Percentiles rank a stretch among this genome's conserved stretches.
These are phyloP conservation scores for Lachancea lanzarotensis DNA, from an alignment of 805 yeast species.

Conservation along the genomic window DNA sequence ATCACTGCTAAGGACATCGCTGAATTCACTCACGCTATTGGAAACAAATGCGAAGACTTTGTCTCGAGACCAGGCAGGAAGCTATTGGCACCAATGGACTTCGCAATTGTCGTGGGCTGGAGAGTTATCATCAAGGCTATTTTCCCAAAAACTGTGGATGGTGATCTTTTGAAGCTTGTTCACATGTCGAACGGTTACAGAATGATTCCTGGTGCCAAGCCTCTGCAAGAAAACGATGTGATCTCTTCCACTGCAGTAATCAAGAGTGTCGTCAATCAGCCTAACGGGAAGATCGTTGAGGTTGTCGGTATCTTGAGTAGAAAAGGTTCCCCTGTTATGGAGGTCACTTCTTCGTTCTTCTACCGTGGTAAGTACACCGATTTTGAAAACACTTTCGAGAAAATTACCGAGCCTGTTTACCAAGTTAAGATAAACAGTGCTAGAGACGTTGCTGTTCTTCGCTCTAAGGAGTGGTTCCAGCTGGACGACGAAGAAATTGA, in stretches of 20 bases:
- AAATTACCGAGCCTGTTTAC: conserved; percentile 79
- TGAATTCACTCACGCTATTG: conserved; percentile 94
- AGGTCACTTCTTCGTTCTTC: conserved; percentile 90
- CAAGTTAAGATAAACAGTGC: conserved; percentile 65
- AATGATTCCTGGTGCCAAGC: conserved; percentile 87
- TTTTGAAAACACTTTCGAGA: conserved; percentile 87
- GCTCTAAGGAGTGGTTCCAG: conserved; percentile 97
- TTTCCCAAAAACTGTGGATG: conserved; percentile 94
- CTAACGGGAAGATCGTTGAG: conserved; percentile 92
- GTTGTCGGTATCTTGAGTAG: conserved; percentile 85
- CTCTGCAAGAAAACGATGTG: conserved; percentile 80
- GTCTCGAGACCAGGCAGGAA: conserved; percentile 80
- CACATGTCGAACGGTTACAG: conserved; percentile 92
- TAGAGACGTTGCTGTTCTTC: conserved; percentile 88
- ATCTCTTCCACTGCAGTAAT: conserved; percentile 80
- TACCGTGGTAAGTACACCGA: conserved; percentile 90
- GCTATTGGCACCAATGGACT: conserved; percentile 96
- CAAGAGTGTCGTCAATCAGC: conserved; percentile 81
- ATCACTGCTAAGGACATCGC: conserved; percentile 74
- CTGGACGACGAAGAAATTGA: conserved; percentile 61
- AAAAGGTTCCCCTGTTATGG: conserved; percentile 76
- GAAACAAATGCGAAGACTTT: conserved; percentile 94
- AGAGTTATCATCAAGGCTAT: conserved; percentile 96
- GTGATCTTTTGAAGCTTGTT: conserved; percentile 88
- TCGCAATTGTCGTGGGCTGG: conserved; percentile 98